Conservation (phyloP, 441 rosid genomes). For the Euphorbia celastroides region DNA sequence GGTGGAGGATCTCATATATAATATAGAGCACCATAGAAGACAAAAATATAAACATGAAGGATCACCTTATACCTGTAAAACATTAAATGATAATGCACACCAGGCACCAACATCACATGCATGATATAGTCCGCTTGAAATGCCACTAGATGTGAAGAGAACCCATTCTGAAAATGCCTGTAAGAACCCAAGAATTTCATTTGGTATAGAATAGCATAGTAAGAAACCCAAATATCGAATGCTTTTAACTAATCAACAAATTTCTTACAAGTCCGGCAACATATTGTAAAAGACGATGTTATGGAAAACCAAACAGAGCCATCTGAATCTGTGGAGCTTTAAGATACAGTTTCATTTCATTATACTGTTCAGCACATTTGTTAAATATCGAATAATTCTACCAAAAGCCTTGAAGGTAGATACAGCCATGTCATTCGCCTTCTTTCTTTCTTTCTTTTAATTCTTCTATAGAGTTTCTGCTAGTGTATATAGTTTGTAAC, state of each 20-base stretch:
- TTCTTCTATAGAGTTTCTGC: too few species aligned
- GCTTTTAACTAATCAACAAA: not conserved
- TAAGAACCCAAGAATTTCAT: slow-evolving; percentile 16
- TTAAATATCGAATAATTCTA: not conserved
- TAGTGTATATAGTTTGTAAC: too few species aligned
- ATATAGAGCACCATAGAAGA: not conserved
- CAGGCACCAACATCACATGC: slow-evolving; percentile 97
- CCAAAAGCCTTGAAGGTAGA: not conserved
- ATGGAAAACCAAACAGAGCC: not conserved
- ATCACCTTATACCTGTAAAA: slow-evolving; percentile 60
- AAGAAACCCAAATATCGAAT: slow-evolving; percentile 1
- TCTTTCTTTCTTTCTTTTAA: too few species aligned
- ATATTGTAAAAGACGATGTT: not conserved
- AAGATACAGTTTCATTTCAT: not conserved
- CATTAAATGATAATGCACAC: slow-evolving; percentile 71
- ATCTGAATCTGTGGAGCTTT: not conserved
- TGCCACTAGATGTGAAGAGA: slow-evolving; percentile 81
- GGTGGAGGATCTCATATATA: not conserved
- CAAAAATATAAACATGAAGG: not conserved
- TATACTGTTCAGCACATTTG: not conserved
- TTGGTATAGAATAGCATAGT: slow-evolving; percentile 7
- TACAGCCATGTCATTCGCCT: too few species aligned
- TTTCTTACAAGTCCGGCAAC: not conserved
- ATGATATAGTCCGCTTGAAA: slow-evolving; percentile 91
- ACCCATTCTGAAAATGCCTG: slow-evolving; percentile 99